Base-by-base conservation (phyloP, 305 asterid species). In the Caryopteris hybrid region DNA sequence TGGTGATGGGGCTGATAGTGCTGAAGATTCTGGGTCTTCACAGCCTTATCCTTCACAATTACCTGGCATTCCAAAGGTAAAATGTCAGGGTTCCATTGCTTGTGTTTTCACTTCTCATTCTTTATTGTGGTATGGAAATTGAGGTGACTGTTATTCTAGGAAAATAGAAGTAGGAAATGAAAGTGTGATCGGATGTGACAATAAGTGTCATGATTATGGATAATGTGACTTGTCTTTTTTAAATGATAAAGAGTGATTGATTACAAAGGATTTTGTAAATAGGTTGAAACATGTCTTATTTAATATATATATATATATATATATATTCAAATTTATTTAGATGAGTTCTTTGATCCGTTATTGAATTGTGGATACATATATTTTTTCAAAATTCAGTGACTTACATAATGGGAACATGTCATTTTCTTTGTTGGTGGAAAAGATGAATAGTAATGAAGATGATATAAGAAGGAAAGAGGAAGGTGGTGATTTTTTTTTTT, bases 41-140 rank as follows among this genome's bases (percentile, higher is more conserved):
- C 92, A 86, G 66, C 92, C 94, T 69, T 92, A 92, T 76, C 87
- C 85, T 74, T 88, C 96, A 68, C 89, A 92, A 8, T 85, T 92
- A 78, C 96, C 96, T 74, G 98, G 98, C 72, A 92, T 92, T 76
- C 98, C 98, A 48, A 89, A 89, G 90, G 98, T 86, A 79, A 60
- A 53, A 34, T 34, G 11, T 34, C 41, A 38, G n/a, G 13, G 43
- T 8, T 5, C 13, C 3, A 8, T 38, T 38, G 43, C 13, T 38
- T 38, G 12, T 38, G 13, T 9, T 38, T 38, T 38, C 43, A 38
- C 43, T 38, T 27, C 12, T 8, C 11, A 2, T 8, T 31, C 6
- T 8, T 31, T 3, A 3, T 31, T 31, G 4, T 31, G 1, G 36
- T 1, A n/a, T n/a, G n/a, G n/a, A n/a, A 29, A 29, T 29, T 29